Evolutionary conservation across 495 filamentous ascomycete genomes (phyloP), one percentile per base, ranked within the genome.

Genomic region (Hyaloscypha hepaticicola): DNA sequence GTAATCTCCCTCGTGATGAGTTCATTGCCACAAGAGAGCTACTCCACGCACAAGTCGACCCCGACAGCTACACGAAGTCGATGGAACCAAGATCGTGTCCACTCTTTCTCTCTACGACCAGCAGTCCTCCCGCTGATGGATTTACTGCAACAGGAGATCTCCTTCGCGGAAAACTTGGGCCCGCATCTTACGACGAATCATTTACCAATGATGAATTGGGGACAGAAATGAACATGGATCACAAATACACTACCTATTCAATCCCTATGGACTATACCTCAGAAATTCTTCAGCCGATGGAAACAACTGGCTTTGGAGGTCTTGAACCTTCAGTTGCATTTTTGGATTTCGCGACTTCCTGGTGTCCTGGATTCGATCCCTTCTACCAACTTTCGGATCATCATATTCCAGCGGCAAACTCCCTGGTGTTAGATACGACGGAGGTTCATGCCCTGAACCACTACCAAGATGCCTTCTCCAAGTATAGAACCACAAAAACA

Each of bases 401-500:
- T 7, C 53, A 64, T 22, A 25, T 64, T 3, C 55, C 49, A 28
- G 19, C 25, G 1, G 27, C 62, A 48, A 64, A 51, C 41, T 58
- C 53, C n/a, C 28, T 58, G 9, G 27, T 24, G 21, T 19, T 64
- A 16, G 26, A 26, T 34, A 2, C 14, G 0, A 34, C 27, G 4
- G 62, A 58, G 12, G 34, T 58, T 19, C 41, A 31, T 19, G 62
- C 62, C 24, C 45, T 64, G 1, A 34, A 55, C 8, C 62, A 64
- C 34, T 64, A 58, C 21, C 52, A 58, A 19, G 50, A 33, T 16
- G 49, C 55, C 5, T 64, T 64, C 26, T 64, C 62, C 1, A 64
- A 50, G 22, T 64, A 64, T 26, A 33, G 62, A 27, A 64, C 62
- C 16, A 64, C 62, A 5, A 64, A 64, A 38, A 24, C 29, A 2